phyloP scores from a whole-genome alignment of 2,329 filamentous ascomycete species.

The Aspergillus sp. region DNA sequence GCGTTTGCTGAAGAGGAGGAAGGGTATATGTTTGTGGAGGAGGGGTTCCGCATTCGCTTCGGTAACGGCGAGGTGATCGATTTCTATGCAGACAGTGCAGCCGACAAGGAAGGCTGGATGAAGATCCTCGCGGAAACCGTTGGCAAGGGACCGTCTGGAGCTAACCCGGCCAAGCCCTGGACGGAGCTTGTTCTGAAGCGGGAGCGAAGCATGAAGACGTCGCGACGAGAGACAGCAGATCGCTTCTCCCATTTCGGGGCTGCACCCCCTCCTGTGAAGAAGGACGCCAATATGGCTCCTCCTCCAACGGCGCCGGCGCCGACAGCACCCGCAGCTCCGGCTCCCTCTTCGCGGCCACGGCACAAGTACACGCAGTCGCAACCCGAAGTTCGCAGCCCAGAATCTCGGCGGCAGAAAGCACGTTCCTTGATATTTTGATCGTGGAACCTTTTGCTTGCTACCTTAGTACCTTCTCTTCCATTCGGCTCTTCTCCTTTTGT shows the following conservation, averaged over 20 bases:
- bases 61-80: conserved; percentile 98
- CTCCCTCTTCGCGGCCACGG: conserved; percentile 28
- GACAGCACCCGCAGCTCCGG: conserved; percentile 15
- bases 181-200: conserved; percentile 59
- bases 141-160: conserved; percentile 53
- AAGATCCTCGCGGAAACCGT: conserved; percentile 73
- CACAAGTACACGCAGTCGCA: conserved; percentile 44
- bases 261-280: conserved; percentile 24
- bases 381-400: conserved; percentile 35
- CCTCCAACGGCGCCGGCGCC: conserved; percentile 30
- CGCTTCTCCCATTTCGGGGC: conserved; percentile 22
- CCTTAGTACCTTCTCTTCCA: background rate
- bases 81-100: conserved; percentile 89
- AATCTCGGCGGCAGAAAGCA: conserved; percentile 42
- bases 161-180: conserved; percentile 56
- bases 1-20: conserved; percentile 98
- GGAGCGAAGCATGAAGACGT: conserved; percentile 38
- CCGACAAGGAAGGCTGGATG: conserved; percentile 95
- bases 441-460: background rate
- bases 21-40: conserved; percentile 99
- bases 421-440: conserved; percentile 43
- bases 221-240: conserved; percentile 30
- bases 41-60: conserved; percentile 97
- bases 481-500: background rate
- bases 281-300: conserved; percentile 23